Conservation (phyloP, 208 protist species). For the Porcisia deanei region DNA sequence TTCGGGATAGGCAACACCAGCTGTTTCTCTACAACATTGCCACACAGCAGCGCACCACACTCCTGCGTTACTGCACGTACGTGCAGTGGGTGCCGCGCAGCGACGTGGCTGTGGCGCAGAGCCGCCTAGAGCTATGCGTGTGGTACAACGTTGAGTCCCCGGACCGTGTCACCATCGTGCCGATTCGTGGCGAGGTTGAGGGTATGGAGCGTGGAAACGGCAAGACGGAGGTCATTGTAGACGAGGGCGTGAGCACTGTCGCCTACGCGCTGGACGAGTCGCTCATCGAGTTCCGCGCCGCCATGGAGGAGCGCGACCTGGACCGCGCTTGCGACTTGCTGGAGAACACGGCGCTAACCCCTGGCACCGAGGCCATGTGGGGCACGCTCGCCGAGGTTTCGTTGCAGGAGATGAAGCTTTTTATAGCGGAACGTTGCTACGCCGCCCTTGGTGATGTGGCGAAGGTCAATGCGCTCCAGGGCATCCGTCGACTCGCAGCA, state of each 20-base stretch:
- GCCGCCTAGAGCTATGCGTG: conserved; percentile 95
- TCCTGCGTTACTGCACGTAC: conserved; percentile 97
- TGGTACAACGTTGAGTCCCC: conserved; percentile 97
- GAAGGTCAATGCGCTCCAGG: conserved; percentile 91
- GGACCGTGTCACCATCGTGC: conserved; percentile 94
- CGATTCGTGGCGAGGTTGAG: conserved; percentile 97
- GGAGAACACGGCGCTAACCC: conserved; percentile 80
- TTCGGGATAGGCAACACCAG: conserved; percentile 95
- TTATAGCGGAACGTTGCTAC: conserved; percentile 95
- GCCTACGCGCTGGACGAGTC: conserved; percentile 95
- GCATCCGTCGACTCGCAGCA: conserved; percentile 86
- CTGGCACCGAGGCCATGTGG: conserved; percentile 97
- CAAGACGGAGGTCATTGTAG: conserved; percentile 96
- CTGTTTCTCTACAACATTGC: conserved; percentile 95
- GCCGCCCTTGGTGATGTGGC: conserved; percentile 95
- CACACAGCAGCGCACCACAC: conserved; percentile 83
- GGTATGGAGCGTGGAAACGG: conserved; percentile 95
- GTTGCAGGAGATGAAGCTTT: conserved; percentile 86
- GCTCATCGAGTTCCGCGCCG: conserved; percentile 97
- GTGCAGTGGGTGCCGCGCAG: conserved; percentile 98
- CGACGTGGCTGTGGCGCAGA: conserved; percentile 98
- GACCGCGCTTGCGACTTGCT: conserved; percentile 92
- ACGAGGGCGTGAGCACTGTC: conserved; percentile 95
- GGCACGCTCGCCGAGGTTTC: conserved; percentile 81
- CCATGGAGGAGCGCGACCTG: conserved; percentile 94